These are phyloP conservation scores for Hibiscus trionum DNA, from an alignment of 345 rosid genomes.

Conservation along the genomic window DNA sequence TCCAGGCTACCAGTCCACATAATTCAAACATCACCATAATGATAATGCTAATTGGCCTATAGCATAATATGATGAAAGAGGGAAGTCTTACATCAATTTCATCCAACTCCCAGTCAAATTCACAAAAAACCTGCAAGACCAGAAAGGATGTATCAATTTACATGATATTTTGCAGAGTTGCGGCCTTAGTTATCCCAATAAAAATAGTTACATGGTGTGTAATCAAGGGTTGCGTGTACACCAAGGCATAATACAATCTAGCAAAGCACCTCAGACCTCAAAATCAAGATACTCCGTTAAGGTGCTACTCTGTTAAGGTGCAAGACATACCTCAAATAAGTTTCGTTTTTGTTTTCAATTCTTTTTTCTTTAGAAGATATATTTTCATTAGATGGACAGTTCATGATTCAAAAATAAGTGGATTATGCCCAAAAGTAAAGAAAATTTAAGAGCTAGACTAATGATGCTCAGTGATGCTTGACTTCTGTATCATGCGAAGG, in stretches of 20 bases:
- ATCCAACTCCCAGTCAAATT: conserved; percentile 92
- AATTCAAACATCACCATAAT: conserved; percentile 6
- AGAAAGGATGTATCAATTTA: conserved; percentile 17
- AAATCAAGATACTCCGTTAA: neutral
- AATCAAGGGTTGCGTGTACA: neutral
- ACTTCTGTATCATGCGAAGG: neutral
- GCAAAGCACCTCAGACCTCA: neutral
- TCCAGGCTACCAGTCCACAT: neutral
- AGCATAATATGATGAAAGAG: conserved; percentile 1
- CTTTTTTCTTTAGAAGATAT: neutral
- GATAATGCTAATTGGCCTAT: neutral
- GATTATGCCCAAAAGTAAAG: neutral
- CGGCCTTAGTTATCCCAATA: conserved; percentile 1
- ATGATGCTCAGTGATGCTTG: neutral
- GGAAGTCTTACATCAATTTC: conserved; percentile 61
- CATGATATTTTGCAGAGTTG: neutral
- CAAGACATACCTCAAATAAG: neutral
- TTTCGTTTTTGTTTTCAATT: neutral
- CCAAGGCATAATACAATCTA: neutral
- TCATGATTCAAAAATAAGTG: neutral
- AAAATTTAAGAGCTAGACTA: neutral
- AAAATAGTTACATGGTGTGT: neutral
- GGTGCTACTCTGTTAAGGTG: neutral
- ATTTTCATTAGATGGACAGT: neutral
- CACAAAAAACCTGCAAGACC: conserved; percentile 73